Base-by-base conservation (phyloP, 73 alveolate species). In the Paraurostyla sp. region DNA sequence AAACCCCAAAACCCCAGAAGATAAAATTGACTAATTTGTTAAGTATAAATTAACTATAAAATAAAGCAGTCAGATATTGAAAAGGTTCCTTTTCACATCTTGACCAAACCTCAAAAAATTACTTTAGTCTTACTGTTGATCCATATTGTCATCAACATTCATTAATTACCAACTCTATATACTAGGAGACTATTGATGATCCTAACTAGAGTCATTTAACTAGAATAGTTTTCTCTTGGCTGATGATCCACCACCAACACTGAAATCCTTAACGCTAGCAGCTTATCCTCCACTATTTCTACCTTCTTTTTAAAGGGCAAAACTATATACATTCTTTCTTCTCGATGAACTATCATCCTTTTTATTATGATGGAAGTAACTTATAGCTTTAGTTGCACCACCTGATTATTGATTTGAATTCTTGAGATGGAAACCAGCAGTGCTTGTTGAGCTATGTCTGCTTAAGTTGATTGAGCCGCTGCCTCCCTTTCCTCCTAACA, bases 161-260 rank as follows among this genome's bases (percentile, higher is more conserved):
- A 60, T 60, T 33, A 3, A 32, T 60, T 60, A 60, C 78, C 78
- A 60, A 33, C 78, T 30, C 78, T 29, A 29, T 29, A 60, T 50
- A 33, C 78, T 60, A 6, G 78, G 78, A 13, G 78, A 60, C 32
- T 45, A 45, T 33, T 60, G 25, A 45, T 60, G 25, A 25, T n/a
- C 52, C 45, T 13, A 20, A 29, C 40, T 6, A 27, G 25, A 27
- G 25, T 11, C 3, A 9, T 18, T 30, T 11, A 3, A 29, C 15
- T 7, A 27, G 25, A 60, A 60, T 6, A 60, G 50, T 9, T 60
- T 60, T 27, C 32, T 60, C 25, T 30, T 60, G 45, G 78, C 78
- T 27, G 78, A 60, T n/a, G n/a, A n/a, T n/a, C n/a, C n/a, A 6
- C 78, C 78, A 25, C 78, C 78, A 6, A 60, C n/a, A 60, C 78